These are phyloP conservation scores for Daucus carota DNA, from an alignment of 129 eudicot species.

Conservation along the genomic window DH1_v3.0 NC_030381.2:6259501-6260000, in stretches of 20 bases:
- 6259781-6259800: not conserved
- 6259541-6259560: not conserved
- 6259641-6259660: constrained; percentile 51
- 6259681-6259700: not conserved
- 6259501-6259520: not conserved
- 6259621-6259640: constrained; percentile 62
- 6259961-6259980: constrained; percentile 30
- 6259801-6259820: not conserved
- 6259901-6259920: not conserved
- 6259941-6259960: constrained; percentile 4
- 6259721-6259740: not conserved
- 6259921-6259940: not conserved
- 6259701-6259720: not conserved
- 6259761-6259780: not conserved
- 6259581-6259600: constrained; percentile 24
- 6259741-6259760: not conserved
- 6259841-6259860: not conserved
- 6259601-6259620: constrained; percentile 48
- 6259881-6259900: not conserved
- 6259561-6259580: not conserved
- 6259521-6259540: not conserved
- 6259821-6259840: not conserved
- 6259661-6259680: not conserved
- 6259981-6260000: not conserved
- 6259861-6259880: not conserved